These are phyloP conservation scores for Pistacia atlantica DNA, from an alignment of 345 rosid genomes.

Conservation along the genomic window DNA sequence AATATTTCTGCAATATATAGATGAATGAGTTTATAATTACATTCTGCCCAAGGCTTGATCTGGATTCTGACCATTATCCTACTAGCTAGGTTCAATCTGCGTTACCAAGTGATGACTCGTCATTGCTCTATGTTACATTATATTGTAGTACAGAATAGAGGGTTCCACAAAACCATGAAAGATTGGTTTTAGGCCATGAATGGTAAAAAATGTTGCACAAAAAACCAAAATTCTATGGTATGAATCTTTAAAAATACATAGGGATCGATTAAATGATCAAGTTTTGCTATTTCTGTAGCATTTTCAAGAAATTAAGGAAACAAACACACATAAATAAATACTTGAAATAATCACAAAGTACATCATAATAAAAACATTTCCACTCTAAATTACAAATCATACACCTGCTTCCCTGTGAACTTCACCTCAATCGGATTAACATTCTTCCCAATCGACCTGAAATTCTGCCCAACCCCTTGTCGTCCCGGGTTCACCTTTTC, in stretches of 20 bases:
- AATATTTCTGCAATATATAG: no score
- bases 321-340: background rate
- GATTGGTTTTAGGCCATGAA: background rate
- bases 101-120: no score
- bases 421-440: constrained; percentile 88
- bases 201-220: no score
- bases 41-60: no score
- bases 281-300: background rate
- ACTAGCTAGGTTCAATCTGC: no score
- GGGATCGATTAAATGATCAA: background rate
- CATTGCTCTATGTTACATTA: no score
- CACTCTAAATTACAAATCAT: constrained; percentile 58
- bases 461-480: constrained; percentile 77
- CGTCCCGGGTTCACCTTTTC: constrained; percentile 90
- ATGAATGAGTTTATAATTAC: no score
- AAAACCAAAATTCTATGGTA: no score
- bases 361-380: background rate
- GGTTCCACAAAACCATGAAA: background rate
- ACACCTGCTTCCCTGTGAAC: constrained; percentile 88
- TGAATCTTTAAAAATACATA: no score
- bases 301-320: background rate
- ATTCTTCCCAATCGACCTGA: constrained; percentile 90
- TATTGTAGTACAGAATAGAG: no score
- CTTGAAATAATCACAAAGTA: background rate
- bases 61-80: no score